phyloP scores from a whole-genome alignment of 225 moss, liverwort and hornwort genomes.

The Sphagnum contortum region DNA sequence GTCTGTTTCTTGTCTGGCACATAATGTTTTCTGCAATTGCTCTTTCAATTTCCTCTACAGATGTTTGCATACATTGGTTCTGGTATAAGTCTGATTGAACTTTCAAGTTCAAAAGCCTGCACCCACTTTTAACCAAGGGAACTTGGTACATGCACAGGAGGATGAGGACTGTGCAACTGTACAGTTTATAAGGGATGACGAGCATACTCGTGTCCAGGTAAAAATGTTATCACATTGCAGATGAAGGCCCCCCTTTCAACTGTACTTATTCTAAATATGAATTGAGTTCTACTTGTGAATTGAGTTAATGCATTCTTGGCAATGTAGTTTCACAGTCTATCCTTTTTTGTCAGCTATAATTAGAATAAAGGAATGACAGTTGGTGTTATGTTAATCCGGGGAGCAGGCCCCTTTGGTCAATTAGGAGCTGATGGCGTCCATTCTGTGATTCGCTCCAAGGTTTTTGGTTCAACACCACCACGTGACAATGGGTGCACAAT shows the following conservation, averaged over 20 bases:
- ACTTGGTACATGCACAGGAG: slow-evolving; percentile 12
- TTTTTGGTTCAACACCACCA: slow-evolving; percentile 22
- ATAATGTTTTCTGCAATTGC: too few relatives aligned
- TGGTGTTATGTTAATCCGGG: not conserved
- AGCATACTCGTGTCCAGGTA: slow-evolving; percentile 29
- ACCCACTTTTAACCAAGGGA: too few relatives aligned
- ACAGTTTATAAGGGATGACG: slow-evolving; percentile 24
- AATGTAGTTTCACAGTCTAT: too few relatives aligned
- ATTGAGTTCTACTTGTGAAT: not conserved
- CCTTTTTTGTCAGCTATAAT: too few relatives aligned
- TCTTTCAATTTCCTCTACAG: too few relatives aligned
- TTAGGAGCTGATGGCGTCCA: slow-evolving; percentile 53
- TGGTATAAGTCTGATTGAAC: too few relatives aligned
- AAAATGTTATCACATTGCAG: not conserved
- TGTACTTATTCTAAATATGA: not conserved
- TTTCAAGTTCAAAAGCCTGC: too few relatives aligned
- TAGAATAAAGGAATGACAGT: too few relatives aligned
- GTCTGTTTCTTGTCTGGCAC: too few relatives aligned
- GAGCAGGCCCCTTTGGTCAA: slow-evolving; percentile 38
- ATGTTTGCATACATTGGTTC: too few relatives aligned
- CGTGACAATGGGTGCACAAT: slow-evolving; percentile 41
- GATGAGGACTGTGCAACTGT: slow-evolving; percentile 22
- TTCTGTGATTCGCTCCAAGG: slow-evolving; percentile 30
- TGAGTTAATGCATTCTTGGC: too few relatives aligned
- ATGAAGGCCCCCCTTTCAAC: not conserved